Evolutionary conservation across 768 basidiomycete genomes (phyloP), one percentile per base, ranked within the genome.

Genomic region (Rhodotorula diobovata): DNA sequence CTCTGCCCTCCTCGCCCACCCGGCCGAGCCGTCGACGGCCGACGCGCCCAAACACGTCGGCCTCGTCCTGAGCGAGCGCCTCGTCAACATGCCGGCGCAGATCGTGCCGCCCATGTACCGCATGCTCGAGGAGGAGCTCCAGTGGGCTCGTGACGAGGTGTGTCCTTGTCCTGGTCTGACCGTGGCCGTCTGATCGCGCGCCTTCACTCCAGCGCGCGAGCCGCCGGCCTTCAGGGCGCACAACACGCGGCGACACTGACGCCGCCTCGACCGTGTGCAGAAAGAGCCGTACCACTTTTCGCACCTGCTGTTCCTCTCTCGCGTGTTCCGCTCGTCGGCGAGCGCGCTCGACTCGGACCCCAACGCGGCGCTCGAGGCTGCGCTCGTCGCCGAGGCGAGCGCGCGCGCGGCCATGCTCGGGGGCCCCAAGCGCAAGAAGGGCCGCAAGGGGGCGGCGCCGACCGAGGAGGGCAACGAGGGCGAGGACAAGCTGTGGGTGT

Each of bases 11-110:
- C 21, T 73, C 75, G 23, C 77, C 72, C 30, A 64, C 77, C 30
- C 66, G 60, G 46, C 76, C 37, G 64, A 50, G 23, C 48, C 58
- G 21, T 68, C 70, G 57, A 66, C 64, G 15, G 51, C 73, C 7
- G 66, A 76, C 7, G 77, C 73, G 10, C 78, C 81, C 3, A 61
- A 74, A 28, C 80, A 82, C 83, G 25, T 95, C 57, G 95, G 91
- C 4, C 84, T 96, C 28, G 84, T 97, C 16, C 83, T 99, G 73
- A 90, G 88, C 73, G 92, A 96, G 79, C 85, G 95, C 1, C 83
- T 98, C 61, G 84, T 96, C 74, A 99, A 98, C 79, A 94, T 99
- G 88, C 95, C 95, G 0, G 89, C 93, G 23, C 91, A 97, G 76
- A 87, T 93, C 46, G 85, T 94, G 16, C 89, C 93, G 11, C 93